Percentiles rank a stretch among this genome's conserved stretches.
Evolutionary conservation across 768 basidiomycete species (phyloP).

Genomic region (Cystofilobasidium macerans): DNA sequence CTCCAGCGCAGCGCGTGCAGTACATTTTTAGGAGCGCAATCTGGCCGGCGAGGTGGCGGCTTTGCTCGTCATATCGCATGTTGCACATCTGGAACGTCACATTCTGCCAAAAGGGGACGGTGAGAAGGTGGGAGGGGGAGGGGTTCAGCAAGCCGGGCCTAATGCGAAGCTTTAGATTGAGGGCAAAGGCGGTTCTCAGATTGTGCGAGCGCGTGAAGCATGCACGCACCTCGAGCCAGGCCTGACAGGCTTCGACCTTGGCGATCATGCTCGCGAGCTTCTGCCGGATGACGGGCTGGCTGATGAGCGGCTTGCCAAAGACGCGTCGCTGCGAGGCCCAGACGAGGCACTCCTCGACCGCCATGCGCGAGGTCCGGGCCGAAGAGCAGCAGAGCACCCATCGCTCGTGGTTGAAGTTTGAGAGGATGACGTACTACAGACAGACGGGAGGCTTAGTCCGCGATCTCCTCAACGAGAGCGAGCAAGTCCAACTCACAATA

Average conservation of each 20-base stretch:
- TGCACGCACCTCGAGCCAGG: constrained; percentile 19
- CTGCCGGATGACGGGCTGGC: constrained; percentile 73
- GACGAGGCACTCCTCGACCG: constrained; percentile 23
- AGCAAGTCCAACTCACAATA: constrained; percentile 49
- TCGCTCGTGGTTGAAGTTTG: constrained; percentile 26
- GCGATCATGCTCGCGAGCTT: constrained; percentile 86
- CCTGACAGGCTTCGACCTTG: constrained; percentile 48
- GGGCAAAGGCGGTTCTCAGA: too few relatives aligned
- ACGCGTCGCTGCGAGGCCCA: too few relatives aligned
- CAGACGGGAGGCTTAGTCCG: too few relatives aligned
- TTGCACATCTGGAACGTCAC: constrained; percentile 79
- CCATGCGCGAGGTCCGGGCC: constrained; percentile 14
- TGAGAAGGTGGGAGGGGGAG: constrained; percentile 27
- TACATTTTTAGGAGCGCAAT: constrained; percentile 73
- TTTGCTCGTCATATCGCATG: constrained; percentile 47
- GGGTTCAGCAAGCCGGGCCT: too few relatives aligned
- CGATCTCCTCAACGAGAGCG: too few relatives aligned
- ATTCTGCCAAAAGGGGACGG: constrained; percentile 76
- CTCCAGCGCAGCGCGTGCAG: constrained; percentile 61
- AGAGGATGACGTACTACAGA: constrained; percentile 52
- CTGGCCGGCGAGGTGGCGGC: constrained; percentile 58
- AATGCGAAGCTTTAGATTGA: too few relatives aligned
- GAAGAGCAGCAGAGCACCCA: constrained; percentile 25
- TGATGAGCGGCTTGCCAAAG: constrained; percentile 68
- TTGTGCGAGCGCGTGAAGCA: too few relatives aligned